phyloP scores from a whole-genome alignment of 805 yeast species.

The Candida nemodendra region DNA sequence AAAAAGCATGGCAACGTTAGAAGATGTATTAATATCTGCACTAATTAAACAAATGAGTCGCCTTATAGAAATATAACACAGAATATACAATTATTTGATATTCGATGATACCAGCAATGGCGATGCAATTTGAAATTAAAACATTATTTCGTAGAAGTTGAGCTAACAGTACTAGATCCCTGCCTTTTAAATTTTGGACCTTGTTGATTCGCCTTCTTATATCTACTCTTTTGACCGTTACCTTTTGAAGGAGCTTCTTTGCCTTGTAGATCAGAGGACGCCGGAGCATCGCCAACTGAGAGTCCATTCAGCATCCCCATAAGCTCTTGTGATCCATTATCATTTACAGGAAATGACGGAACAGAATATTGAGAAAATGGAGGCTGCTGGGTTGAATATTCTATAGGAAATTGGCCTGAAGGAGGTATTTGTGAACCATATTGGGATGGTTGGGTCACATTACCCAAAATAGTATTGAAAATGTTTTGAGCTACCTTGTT shows the following conservation, averaged over 20 bases:
- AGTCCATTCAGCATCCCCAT: slow-evolving; percentile 16
- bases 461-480: slow-evolving; percentile 30
- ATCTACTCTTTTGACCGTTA: too few species aligned
- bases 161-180: too few species aligned
- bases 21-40: too few species aligned
- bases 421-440: neutral
- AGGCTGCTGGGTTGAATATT: slow-evolving; percentile 5
- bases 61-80: neutral
- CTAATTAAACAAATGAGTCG: too few species aligned
- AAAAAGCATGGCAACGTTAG: too few species aligned
- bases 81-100: too few species aligned
- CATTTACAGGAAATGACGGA: slow-evolving; percentile 6
- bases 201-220: too few species aligned
- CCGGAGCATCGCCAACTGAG: neutral
- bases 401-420: slow-evolving; percentile 2
- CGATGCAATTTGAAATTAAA: too few species aligned
- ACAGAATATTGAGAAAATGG: slow-evolving; percentile 4
- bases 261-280: too few species aligned
- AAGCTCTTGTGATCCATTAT: slow-evolving; percentile 16
- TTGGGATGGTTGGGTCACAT: slow-evolving; percentile 16
- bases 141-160: too few species aligned
- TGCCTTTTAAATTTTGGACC: too few species aligned
- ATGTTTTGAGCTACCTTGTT: slow-evolving; percentile 26
- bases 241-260: neutral
- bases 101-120: too few species aligned